phyloP scores from a whole-genome alignment of 139 green algal genomes.

The Chlorella sorokiniana region DNA sequence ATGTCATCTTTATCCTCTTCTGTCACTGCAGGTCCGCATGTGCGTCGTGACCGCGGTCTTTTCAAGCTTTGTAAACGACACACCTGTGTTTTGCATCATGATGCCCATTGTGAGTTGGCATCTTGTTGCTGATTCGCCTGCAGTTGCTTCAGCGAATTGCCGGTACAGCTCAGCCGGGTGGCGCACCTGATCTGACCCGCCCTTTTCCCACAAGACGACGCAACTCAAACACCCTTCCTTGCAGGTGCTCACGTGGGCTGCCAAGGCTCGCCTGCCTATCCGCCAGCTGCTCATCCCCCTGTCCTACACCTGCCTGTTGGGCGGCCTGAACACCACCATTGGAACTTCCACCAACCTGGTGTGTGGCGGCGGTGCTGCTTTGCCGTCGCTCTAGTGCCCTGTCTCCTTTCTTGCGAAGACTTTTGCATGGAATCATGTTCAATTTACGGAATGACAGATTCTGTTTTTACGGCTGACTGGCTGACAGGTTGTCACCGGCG shows the following conservation, averaged over 20 bases:
- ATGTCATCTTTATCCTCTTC: neutral
- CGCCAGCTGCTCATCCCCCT: constrained; percentile 70
- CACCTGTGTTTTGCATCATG: constrained; percentile 48
- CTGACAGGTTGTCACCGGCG: constrained; percentile 64
- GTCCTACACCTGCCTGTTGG: constrained; percentile 63
- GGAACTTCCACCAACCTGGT: constrained; percentile 72
- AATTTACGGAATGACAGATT: no score
- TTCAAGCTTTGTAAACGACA: constrained; percentile 71
- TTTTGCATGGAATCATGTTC: no score
- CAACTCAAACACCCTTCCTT: constrained; percentile 15
- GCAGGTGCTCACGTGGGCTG: constrained; percentile 46
- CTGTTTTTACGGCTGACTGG: no score
- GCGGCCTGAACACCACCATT: constrained; percentile 65
- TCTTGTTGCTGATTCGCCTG: neutral
- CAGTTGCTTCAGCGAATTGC: constrained; percentile 29
- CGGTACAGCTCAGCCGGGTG: neutral
- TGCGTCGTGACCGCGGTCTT: constrained; percentile 45
- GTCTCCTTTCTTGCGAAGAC: no score
- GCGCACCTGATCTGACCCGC: no score
- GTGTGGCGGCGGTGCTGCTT: no score
- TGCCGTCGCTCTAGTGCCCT: no score
- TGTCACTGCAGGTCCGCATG: constrained; percentile 46
- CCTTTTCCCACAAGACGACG: neutral
- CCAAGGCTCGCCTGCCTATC: constrained; percentile 39
- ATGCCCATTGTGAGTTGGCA: constrained; percentile 2